Base-by-base conservation (phyloP, 2,329 filamentous ascomycete genomes). In the Biscogniauxia mediterranea region DNA sequence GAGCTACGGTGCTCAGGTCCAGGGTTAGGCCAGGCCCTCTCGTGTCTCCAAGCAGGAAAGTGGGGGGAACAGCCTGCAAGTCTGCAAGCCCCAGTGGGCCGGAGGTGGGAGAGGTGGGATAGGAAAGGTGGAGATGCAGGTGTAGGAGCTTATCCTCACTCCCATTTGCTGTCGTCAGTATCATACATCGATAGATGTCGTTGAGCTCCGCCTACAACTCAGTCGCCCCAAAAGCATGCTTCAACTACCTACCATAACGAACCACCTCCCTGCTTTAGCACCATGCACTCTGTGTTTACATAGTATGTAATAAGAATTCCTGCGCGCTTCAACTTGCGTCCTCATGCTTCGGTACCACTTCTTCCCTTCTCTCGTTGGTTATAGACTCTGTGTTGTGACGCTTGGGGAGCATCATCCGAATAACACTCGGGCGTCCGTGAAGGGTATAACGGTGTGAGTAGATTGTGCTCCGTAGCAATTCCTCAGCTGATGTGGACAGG, bases 251-350 rank as follows among this genome's bases (percentile, higher is more conserved):
- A 13, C 21, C 13, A n/a, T 32, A 54, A 17, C 19, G 50, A 26
- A 21, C 20, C 50, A 19, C 32, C 26, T 54, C 52, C 25, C 26
- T 54, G 52, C 32, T 54, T 54, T 32, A 54, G 32, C 52, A 54
- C n/a, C 15, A 54, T 54, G 52, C 25, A 20, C 32, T n/a, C n/a
- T 54, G 25, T 21, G 32, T 54, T 19, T 13, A 19, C 26, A n/a
- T 26, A 54, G 25, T 54, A 54, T 54, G 52, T 32, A 38, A 54
- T 54, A 38, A 15, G 23, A 54, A 54, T 54, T 32, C n/a, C 23
- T 52, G 19, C 20, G 13, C 19, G 20, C 20, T 21, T 52, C 19
- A 17, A 26, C 19, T 21, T 21, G 50, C 23, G 23, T 26, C 50
- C 17, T n/a, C 17, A 32, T 54, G 52, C 52, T 5, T 32, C 52